Conservation (phyloP, 768 basidiomycete species). For the Hericium erinaceus region DNA sequence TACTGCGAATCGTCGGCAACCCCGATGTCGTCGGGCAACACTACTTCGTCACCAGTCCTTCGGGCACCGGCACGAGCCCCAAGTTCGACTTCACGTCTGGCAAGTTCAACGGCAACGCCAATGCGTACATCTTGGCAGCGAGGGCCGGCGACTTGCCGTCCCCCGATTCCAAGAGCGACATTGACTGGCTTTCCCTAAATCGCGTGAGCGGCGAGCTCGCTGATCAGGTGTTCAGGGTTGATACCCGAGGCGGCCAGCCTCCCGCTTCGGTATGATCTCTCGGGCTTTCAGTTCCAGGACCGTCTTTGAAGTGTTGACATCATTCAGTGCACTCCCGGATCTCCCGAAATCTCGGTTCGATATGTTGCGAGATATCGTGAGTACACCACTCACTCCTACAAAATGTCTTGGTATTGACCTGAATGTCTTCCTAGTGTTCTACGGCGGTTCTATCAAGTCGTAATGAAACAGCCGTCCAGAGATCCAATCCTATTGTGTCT, state of each 20-base stretch:
- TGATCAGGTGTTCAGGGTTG: conserved; percentile 3
- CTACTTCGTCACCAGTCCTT: background rate
- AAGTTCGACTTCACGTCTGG: conserved; percentile 8
- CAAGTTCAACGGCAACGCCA: background rate
- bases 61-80: background rate
- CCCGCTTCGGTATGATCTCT: conserved; percentile 1
- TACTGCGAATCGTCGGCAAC: background rate
- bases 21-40: conserved; percentile 5
- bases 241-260: conserved; percentile 6
- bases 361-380: conserved; percentile 11
- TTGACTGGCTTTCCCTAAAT: conserved; percentile 9
- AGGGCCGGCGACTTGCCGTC: conserved; percentile 1
- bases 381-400: background rate
- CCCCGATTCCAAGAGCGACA: background rate
- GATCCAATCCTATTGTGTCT: too few species aligned
- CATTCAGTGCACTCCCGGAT: conserved; percentile 6
- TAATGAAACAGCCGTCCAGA: too few species aligned
- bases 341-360: background rate
- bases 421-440: background rate
- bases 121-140: conserved; percentile 3
- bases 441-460: background rate
- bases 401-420: background rate
- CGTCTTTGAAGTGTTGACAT: background rate
- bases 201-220: background rate
- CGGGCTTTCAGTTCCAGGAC: background rate